A percentile compares a stretch with the other conserved stretches of the same genome.
These are phyloP conservation scores for Candida germanica DNA, from an alignment of 805 yeast species.

Conservation along the genomic window DNA sequence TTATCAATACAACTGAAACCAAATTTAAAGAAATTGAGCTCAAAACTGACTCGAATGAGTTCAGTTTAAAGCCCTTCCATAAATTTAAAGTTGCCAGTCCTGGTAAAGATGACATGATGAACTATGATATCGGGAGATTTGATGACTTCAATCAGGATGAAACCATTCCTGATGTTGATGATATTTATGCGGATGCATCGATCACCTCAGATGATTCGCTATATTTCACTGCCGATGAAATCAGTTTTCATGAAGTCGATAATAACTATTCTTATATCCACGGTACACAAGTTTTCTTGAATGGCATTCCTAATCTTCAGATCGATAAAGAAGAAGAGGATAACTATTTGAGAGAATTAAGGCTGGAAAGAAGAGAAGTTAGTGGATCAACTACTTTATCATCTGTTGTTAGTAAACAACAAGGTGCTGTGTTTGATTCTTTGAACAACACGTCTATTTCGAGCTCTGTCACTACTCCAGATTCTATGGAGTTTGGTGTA, in stretches of 20 bases:
- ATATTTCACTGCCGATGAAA: conserved; percentile 11
- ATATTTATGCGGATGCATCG: not conserved
- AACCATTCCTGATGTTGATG: not conserved
- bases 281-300: conserved; percentile 1
- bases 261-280: too few relatives aligned
- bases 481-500: conserved; percentile 13
- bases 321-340: not conserved
- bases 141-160: not conserved
- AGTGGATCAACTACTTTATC: conserved; percentile 18
- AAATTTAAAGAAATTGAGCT: not conserved
- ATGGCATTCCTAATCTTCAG: not conserved
- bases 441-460: conserved; percentile 8
- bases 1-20: not conserved
- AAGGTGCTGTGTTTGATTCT: conserved; percentile 8
- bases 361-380: conserved; percentile 9
- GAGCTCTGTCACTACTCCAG: conserved; percentile 16
- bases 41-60: conserved; percentile 3
- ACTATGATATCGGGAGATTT: not conserved
- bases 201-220: conserved; percentile 3
- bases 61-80: conserved; percentile 14
- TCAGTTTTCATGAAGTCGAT: not conserved
- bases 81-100: conserved; percentile 6
- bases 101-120: not conserved
- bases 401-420: conserved; percentile 19
- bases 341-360: too few relatives aligned